Percentiles rank a stretch among this genome's conserved stretches.
Conservation (phyloP, 805 yeast species). For the Spathaspora gorwiae region DNA sequence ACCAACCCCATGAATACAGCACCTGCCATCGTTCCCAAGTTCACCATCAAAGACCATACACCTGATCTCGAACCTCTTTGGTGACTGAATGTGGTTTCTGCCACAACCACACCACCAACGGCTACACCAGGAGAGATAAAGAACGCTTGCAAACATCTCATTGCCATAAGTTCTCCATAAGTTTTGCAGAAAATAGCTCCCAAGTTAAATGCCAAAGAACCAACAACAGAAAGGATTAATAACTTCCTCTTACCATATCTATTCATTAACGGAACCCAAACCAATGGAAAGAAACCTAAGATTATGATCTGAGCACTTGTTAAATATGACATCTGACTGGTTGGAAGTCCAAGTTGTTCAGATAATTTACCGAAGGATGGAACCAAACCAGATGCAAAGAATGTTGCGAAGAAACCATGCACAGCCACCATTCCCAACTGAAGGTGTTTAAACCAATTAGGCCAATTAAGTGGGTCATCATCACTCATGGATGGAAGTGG, state of each 20-base stretch:
- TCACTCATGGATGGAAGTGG: conserved; percentile 12
- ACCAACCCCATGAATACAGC: conserved; percentile 16
- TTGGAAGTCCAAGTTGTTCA: conserved; percentile 4
- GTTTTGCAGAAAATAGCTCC: conserved; percentile 10
- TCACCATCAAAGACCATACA: conserved; percentile 12
- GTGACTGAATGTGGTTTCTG: conserved; percentile 13
- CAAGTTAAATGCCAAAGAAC: conserved; percentile 10
- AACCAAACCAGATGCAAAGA: conserved; percentile 15
- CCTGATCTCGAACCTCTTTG: conserved; percentile 15
- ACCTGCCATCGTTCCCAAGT: conserved; percentile 14
- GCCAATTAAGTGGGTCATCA: conserved; percentile 16
- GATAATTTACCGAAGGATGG: conserved; percentile 11
- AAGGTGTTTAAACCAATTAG: conserved; percentile 4
- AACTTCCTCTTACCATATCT: conserved; percentile 11
- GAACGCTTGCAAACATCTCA: conserved; percentile 11
- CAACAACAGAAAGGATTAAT: conserved; percentile 10
- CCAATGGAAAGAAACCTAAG: conserved; percentile 12
- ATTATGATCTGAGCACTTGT: conserved; percentile 13
- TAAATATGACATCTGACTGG: conserved; percentile 10
- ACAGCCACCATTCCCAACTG: conserved; percentile 13
- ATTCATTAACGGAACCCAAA: conserved; percentile 15
- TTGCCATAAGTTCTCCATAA: conserved; percentile 11
- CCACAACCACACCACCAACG: conserved; percentile 13
- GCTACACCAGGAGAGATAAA: conserved; percentile 13
- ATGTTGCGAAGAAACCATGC: conserved; percentile 14